Percentiles rank a stretch among this genome's conserved stretches.
phyloP scores from a whole-genome alignment of 1,139 yeast species.

The Kluyveromyces marxianus region DNA sequence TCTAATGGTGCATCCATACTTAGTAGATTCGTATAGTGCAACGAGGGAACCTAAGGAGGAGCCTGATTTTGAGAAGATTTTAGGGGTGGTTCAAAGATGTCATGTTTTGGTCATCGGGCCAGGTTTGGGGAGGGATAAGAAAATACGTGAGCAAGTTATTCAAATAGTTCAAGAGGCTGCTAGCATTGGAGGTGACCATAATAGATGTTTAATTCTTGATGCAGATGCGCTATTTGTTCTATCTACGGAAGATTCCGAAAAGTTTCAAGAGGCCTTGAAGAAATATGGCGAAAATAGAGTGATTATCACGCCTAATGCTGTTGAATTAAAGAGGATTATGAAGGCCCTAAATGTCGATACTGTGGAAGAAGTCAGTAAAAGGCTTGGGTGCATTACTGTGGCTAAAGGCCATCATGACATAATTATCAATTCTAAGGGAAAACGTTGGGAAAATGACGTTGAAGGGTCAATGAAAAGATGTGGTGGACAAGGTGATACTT shows the following conservation, averaged over 20 bases:
- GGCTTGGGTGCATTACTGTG: constrained; percentile 57
- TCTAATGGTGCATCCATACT: constrained; percentile 91
- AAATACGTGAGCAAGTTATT: constrained; percentile 56
- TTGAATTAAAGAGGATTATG: constrained; percentile 68
- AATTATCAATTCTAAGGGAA: constrained; percentile 44
- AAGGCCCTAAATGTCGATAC: constrained; percentile 38
- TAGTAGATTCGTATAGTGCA: constrained; percentile 30
- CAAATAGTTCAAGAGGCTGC: constrained; percentile 40
- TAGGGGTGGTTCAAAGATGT: constrained; percentile 49
- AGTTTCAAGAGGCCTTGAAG: constrained; percentile 34
- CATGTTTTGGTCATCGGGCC: constrained; percentile 89
- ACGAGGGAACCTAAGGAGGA: constrained; percentile 10
- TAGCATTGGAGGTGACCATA: constrained; percentile 40
- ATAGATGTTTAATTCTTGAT: constrained; percentile 51
- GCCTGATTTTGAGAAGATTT: constrained; percentile 48
- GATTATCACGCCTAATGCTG: constrained; percentile 80
- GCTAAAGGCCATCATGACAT: constrained; percentile 66
- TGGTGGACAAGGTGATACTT: constrained; percentile 86
- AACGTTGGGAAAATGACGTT: constrained; percentile 34
- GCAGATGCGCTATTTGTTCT: constrained; percentile 74
- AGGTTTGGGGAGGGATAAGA: constrained; percentile 78
- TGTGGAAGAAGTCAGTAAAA: constrained; percentile 41
- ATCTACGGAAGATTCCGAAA: constrained; percentile 15
- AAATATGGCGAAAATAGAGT: constrained; percentile 37
- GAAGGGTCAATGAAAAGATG: constrained; percentile 66